Evolutionary conservation across 2,329 filamentous ascomycete species (phyloP), one percentile per base, ranked within the genome.

Genomic region (Diaporthe ilicicola): DNA sequence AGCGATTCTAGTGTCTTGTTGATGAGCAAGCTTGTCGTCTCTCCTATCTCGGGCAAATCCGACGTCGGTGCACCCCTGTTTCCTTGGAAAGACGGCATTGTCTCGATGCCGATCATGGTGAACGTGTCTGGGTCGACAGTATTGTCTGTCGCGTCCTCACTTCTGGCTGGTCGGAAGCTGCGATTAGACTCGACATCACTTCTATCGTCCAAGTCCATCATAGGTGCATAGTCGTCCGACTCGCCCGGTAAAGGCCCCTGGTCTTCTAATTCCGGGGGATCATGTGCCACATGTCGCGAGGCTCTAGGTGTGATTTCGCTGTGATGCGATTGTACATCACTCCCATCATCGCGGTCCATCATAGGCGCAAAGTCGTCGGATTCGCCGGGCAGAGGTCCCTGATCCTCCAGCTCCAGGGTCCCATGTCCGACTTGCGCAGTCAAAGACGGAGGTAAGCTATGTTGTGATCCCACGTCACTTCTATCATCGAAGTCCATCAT

Each of bases 61-160:
- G 79, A 78, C 3, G 79, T 77, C 29, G 80, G 78, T n/a, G 76
- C 74, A 71, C 77, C 80, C 69, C 83, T 79, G 44, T 82, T 82
- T 1, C 79, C 82, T 44, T 84, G 84, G 68, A 89, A 80, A 0
- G 86, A 87, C 2, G 85, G 86, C 22, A 90, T 80, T 2, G 86
- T 87, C 55, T 87, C 83, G 72, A 88, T 83, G 39, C 87, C 86
- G 69, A 89, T 89, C 86, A 89, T 89, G 76, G 87, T 89, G 73
- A 89, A 89, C 48, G 86, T 85, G 72, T 89, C 87, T 19, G 79
- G 80, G 2, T 80, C 80, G 70, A 75, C 78, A 34, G 76, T 76
- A 19, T 77, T 75, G 46, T 76, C 76, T 5, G 72, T 74, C 22
- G 79, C 78, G 29, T 79, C 77, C 37, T 69, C 65, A 48, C 70